Evolutionary conservation across 345 rosid genomes (phyloP).

Genomic region (Conringia planisiliqua): DNA sequence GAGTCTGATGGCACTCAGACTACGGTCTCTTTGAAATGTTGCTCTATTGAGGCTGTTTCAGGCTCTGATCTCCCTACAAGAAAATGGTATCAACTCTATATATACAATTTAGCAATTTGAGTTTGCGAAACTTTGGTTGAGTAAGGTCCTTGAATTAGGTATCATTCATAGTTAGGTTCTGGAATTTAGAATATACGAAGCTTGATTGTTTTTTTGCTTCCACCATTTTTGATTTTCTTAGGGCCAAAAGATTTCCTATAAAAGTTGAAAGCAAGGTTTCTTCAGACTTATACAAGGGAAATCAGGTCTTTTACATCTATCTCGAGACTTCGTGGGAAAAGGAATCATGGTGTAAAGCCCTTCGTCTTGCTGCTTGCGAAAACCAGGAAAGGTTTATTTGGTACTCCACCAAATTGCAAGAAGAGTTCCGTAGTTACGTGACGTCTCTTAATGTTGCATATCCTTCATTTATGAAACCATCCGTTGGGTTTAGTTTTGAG

Average conservation of each 20-base stretch:
- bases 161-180: not conserved
- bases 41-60: slow-evolving; percentile 78
- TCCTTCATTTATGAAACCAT: slow-evolving; percentile 72
- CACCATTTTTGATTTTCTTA: slow-evolving; percentile 14
- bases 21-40: slow-evolving; percentile 49
- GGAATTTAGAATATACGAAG: not conserved
- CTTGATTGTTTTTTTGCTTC: not conserved
- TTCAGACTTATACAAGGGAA: slow-evolving; percentile 55
- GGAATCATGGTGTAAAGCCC: slow-evolving; percentile 96
- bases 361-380: slow-evolving; percentile 79
- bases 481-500: slow-evolving; percentile 45
- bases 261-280: slow-evolving; percentile 70
- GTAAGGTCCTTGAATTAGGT: not conserved
- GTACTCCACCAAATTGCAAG: slow-evolving; percentile 51
- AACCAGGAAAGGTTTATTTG: slow-evolving; percentile 56
- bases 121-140: not conserved
- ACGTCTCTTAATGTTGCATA: slow-evolving; percentile 56
- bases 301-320: slow-evolving; percentile 61
- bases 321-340: slow-evolving; percentile 97
- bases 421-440: slow-evolving; percentile 59
- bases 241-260: slow-evolving; percentile 92
- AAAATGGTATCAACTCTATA: slow-evolving; percentile 59
- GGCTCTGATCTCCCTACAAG: slow-evolving; percentile 60
- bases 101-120: not conserved
- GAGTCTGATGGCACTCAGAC: slow-evolving; percentile 49